Evolutionary conservation across 768 basidiomycete genomes (phyloP).

Genomic region (Fistulinella prunicolor): DNA sequence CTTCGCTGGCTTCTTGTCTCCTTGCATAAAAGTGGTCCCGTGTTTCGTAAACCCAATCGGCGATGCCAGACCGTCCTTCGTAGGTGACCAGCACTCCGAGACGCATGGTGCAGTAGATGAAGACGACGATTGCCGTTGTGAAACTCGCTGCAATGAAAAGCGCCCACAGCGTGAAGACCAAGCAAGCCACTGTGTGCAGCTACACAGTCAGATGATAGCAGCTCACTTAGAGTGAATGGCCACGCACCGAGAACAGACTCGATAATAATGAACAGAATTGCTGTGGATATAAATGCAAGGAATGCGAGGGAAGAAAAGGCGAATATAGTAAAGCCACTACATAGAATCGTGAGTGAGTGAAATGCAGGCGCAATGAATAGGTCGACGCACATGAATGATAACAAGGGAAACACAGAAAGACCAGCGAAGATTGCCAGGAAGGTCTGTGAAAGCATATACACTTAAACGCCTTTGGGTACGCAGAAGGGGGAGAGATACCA

Average conservation of each 20-base stretch:
- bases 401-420: constrained; percentile 34
- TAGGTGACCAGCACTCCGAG: constrained; percentile 35
- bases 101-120: constrained; percentile 33
- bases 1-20: constrained; percentile 20
- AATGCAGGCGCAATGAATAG: constrained; percentile 7
- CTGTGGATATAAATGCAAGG: constrained; percentile 35
- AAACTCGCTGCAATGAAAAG: constrained; percentile 34
- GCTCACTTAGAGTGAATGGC: neutral
- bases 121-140: constrained; percentile 30
- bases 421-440: constrained; percentile 39
- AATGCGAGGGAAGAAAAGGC: constrained; percentile 35
- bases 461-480: neutral
- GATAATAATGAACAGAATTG: constrained; percentile 31
- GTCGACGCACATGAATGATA: constrained; percentile 39
- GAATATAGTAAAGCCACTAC: constrained; percentile 35
- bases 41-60: constrained; percentile 32
- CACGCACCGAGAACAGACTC: constrained; percentile 30
- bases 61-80: constrained; percentile 31
- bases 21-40: constrained; percentile 18
- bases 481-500: constrained; percentile 16
- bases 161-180: constrained; percentile 32
- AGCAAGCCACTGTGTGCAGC: constrained; percentile 30
- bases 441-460: constrained; percentile 33
- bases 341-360: neutral
- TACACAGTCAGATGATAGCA: neutral